phyloP scores from a whole-genome alignment of 306 rosid species.

The Arachis hypogaea region DNA sequence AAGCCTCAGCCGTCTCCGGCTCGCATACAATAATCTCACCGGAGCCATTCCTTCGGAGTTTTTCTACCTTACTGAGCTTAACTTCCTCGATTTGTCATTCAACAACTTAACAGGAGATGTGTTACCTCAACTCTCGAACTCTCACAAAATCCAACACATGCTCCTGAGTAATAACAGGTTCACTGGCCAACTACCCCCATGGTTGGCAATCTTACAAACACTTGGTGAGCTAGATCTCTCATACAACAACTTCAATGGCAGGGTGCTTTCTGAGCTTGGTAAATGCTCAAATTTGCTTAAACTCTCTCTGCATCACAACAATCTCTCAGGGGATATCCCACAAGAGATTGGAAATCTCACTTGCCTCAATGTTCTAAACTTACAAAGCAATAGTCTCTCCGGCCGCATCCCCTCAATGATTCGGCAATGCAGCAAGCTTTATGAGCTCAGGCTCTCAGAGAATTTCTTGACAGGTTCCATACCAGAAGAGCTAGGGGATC shows the following conservation, averaged over 20 bases:
- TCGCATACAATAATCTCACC: constrained; percentile 67
- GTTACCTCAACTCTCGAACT: constrained; percentile 60
- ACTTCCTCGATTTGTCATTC: constrained; percentile 81
- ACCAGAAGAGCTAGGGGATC: constrained; percentile 71
- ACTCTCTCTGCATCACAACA: constrained; percentile 77
- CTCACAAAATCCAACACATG: constrained; percentile 67
- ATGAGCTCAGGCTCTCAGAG: constrained; percentile 83
- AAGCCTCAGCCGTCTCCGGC: constrained; percentile 80
- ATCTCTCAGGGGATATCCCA: constrained; percentile 77
- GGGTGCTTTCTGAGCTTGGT: constrained; percentile 70
- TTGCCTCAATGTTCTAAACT: constrained; percentile 75
- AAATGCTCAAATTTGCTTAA: constrained; percentile 78
- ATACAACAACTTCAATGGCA: constrained; percentile 68
- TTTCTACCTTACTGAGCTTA: constrained; percentile 64
- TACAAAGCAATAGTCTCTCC: constrained; percentile 68
- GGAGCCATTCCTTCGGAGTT: constrained; percentile 70
- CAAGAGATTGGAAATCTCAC: constrained; percentile 80
- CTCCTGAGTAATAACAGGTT: constrained; percentile 66
- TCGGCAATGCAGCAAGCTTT: constrained; percentile 69
- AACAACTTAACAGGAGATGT: constrained; percentile 70
- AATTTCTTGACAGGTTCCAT: constrained; percentile 62
- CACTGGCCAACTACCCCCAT: constrained; percentile 59
- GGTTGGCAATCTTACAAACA: constrained; percentile 69
- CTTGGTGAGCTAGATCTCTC: constrained; percentile 93
- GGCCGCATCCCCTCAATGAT: constrained; percentile 76